These are phyloP conservation scores for Leccinum discolor DNA, from an alignment of 1,284 basidiomycete species.

Conservation along the genomic window DNA sequence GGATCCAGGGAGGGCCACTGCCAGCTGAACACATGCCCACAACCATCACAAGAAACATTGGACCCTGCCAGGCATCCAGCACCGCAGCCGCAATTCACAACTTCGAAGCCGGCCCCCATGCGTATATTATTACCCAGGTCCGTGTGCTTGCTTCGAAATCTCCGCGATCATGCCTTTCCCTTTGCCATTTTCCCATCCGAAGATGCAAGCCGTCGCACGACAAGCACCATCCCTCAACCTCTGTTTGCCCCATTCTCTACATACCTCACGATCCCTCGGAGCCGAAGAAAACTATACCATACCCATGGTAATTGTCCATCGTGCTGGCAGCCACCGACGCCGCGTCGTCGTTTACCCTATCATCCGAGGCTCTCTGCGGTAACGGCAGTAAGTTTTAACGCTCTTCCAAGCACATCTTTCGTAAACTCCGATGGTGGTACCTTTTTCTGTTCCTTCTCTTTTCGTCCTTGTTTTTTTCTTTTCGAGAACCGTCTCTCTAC, in stretches of 20 bases:
- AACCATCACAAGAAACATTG: background rate
- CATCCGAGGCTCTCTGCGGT: background rate
- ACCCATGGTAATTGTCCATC: background rate
- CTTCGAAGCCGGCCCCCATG: background rate
- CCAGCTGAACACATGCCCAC: background rate
- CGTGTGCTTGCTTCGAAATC: background rate
- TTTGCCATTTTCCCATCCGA: background rate
- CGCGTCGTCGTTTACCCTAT: background rate
- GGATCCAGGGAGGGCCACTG: background rate
- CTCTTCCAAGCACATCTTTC: background rate
- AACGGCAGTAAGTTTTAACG: background rate
- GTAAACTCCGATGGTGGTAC: background rate
- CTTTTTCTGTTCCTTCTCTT: background rate
- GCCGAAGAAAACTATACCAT: background rate
- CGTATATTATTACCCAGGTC: background rate
- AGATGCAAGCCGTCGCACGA: background rate
- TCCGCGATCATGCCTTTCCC: background rate
- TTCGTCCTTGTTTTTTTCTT: background rate
- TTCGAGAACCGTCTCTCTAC: background rate
- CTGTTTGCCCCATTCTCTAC: background rate
- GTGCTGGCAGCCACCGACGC: background rate
- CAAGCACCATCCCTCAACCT: background rate
- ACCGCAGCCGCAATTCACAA: conserved; percentile 1
- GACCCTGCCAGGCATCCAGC: background rate
- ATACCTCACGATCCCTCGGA: background rate